Base-by-base conservation (phyloP, 768 basidiomycete species). In the Tylopilus sp. region DNA sequence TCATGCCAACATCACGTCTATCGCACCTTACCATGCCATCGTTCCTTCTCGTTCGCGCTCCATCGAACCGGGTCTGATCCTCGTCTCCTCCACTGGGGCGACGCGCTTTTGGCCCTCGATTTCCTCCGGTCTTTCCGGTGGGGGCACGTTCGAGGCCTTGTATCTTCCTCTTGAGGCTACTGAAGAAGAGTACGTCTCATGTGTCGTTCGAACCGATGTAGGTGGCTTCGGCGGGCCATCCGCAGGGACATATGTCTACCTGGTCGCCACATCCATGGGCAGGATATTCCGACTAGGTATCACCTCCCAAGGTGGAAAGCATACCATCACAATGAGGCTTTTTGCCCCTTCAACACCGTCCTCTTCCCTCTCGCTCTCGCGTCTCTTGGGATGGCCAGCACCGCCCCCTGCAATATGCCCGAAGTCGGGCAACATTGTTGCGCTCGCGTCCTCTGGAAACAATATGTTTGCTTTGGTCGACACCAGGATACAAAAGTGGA, bases 41-140 rank as follows among this genome's bases (percentile, higher is more conserved):
- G 79, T 91, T 20, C 86, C 89, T 15, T 76, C 80, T 12, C 81
- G 88, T 38, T 60, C 60, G 26, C 67, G 65, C 17, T 57, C 65
- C 42, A 38, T 68, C 11, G 94, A 98, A 70, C 94, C 94, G 3
- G 93, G 93, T 22, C 79, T 95, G 35, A 82, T 97, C 39, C 78
- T 95, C 46, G 71, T 90, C 44, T 86, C 87, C 8, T 71, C 79
- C 6, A 71, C 77, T 0, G 94, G 94, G 4, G 74, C 83, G 56
- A 71, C 91, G 49, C 81, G 89, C 33, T 89, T 91, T 65, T 98
- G 94, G 94, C 86, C 93, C 50, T 86, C 84, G 53, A 86, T 95
- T 39, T 85, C 85, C 4, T 88, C 86, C 52, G 89, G 89, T 15
- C 79, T 92, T 13, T 87, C 90, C 3, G 89, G 90, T 12, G 89